phyloP scores from a whole-genome alignment of 257 asterid genomes.

The Rhazya stricta region DNA sequence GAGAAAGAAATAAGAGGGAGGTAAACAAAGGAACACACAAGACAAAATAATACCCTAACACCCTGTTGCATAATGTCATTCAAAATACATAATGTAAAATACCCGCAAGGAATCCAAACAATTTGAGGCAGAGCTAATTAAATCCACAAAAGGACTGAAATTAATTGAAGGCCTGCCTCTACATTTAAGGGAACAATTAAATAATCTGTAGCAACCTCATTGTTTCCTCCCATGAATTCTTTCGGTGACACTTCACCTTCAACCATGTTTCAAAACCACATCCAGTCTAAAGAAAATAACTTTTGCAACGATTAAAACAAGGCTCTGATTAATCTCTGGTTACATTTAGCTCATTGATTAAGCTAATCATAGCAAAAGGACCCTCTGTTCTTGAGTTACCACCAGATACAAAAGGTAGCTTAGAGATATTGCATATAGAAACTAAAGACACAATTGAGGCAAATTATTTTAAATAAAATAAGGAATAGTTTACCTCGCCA shows the following conservation, averaged over 20 bases:
- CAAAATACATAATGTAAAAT: background rate
- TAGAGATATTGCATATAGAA: background rate
- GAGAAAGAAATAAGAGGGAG: too few relatives aligned
- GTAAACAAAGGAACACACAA: background rate
- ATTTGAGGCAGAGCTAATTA: too few relatives aligned
- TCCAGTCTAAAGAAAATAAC: background rate
- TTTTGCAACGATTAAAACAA: background rate
- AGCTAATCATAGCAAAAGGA: background rate
- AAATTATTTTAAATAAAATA: background rate
- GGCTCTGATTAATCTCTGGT: background rate
- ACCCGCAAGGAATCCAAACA: background rate
- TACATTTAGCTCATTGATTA: background rate
- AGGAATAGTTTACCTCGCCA: conserved; percentile 37
- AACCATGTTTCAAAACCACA: background rate
- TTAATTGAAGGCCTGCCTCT: background rate
- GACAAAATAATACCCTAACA: too few relatives aligned
- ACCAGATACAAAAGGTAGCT: background rate
- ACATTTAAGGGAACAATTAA: background rate
- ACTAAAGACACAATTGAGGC: background rate
- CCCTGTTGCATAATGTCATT: background rate
- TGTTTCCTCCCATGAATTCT: background rate
- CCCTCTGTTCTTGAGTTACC: background rate
- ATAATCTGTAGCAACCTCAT: background rate
- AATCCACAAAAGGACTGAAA: background rate
- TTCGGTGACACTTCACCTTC: background rate